Evolutionary conservation across 257 asterid species (phyloP).

Genomic region (Solanum bulbocastanum): DNA sequence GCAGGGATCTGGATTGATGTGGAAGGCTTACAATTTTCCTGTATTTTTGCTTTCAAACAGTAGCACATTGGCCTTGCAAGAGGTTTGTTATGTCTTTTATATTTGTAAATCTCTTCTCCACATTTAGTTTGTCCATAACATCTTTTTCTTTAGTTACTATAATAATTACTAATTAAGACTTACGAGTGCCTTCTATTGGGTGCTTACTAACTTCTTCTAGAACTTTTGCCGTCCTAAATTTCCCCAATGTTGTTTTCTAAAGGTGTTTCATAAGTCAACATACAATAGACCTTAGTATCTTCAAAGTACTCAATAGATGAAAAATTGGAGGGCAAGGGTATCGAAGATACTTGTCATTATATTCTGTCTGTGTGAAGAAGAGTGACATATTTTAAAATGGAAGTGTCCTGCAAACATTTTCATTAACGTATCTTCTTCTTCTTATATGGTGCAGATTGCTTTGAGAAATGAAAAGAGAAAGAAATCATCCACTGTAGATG

Average conservation of each 20-base stretch:
- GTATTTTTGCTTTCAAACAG: constrained; percentile 72
- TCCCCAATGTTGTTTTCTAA: neutral
- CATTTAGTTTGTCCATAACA: neutral
- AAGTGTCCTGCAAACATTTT: neutral
- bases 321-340: neutral
- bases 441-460: constrained; percentile 43
- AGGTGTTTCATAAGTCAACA: neutral
- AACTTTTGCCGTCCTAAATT: neutral
- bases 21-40: constrained; percentile 89
- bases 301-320: neutral
- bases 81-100: constrained; percentile 31
- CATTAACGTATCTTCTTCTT: neutral
- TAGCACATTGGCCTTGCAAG: constrained; percentile 57
- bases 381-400: neutral
- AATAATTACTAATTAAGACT: neutral
- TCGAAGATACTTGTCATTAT: neutral
- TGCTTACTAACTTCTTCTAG: neutral
- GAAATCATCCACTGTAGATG: constrained; percentile 40
- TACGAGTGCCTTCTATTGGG: neutral
- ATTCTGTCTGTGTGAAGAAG: neutral
- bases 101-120: neutral
- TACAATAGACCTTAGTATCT: neutral
- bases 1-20: constrained; percentile 99
- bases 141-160: neutral
- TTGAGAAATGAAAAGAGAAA: constrained; percentile 40